Evolutionary conservation across 139 green algal genomes (phyloP), one percentile per base, ranked within the genome.

Genomic region (Choricystis sp.): DNA sequence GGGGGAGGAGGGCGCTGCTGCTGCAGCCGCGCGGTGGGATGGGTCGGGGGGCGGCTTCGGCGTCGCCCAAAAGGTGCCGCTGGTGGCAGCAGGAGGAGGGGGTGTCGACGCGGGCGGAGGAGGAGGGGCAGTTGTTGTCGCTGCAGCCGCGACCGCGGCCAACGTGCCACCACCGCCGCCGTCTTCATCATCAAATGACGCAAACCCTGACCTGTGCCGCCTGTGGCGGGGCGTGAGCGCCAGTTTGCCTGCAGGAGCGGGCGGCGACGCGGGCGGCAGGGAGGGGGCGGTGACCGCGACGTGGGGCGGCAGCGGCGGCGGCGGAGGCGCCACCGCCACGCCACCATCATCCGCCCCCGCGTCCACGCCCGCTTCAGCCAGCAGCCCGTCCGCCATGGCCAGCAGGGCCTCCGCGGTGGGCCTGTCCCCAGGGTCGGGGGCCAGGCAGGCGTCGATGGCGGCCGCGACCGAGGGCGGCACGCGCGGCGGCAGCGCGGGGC

Each of bases 401-500:
- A 52, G 40, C 9, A 52, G 9, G 40, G 40, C 40, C 9, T 21
- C 40, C 40, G 16, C 16, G 40, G 40, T 16, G 9, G 40, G 40
- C 40, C 40, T 9, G 40, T 52, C 40, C 40, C 9, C 40, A 16
- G 40, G 40, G 9, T 9, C 40, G 9, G 16, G 9, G 40, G 40
- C 40, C 40, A 52, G 40, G 9, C 9, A 16, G 40, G 9, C 40
- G 40, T 16, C 40, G 9, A 52, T 16, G 9, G 16, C 9, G 40
- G 40, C 40, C 9, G 40, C 40, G 9, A 52, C 16, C 9, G 40
- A 9, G 9, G 40, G 40, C 40, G 40, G 40, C 40, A 52, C 40
- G 40, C 40, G 9, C 40, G 40, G 40, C 40, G 40, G 40, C 40
- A 52, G 40, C 40, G 40, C 9, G 9, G 40, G 40, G 69, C 79